Evolutionary conservation across 2,329 filamentous ascomycete genomes (phyloP), one percentile per base, ranked within the genome.

Genomic region (Rutstroemia sp.): DNA sequence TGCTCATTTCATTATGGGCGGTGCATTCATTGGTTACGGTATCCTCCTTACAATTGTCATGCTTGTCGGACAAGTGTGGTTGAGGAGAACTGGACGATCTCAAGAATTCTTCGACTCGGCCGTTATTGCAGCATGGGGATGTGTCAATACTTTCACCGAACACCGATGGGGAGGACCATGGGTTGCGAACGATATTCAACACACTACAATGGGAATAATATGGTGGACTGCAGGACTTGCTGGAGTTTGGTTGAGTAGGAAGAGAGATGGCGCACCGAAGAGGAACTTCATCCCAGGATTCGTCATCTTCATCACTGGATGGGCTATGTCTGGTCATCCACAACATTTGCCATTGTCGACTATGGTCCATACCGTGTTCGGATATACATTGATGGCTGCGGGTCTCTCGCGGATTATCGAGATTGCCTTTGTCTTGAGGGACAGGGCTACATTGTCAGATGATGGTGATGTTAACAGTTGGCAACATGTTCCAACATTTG

Each of bases 1-100:
- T 44, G 94, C 94, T 1, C 94, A 99, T 72, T 99, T 97, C 72
- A 99, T 97, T 72, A 99, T 99, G 94, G 94, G 94, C 46, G 87
- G 88, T 63, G 92, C 92, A 1, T 99, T 99, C 70, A 92, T 99
- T 64, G 94, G 81, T 30, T 99, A 99, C 67, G 94, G 89, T 27
- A 87, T 96, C 54, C 70, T 96, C 39, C 79, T 99, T 62, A 92
- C 89, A 2, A 86, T 97, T 19, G 75, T 96, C 19, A 80, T 97
- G 37, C 76, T 96, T 7, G 90, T 94, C 42, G 94, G 94, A 14
- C 94, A 97, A 72, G 74, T 83, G 34, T 96, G 91, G 90, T 75
- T 99, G 57, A 84, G 83, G 63, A 82, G 86, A 48, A 88, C 86
- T 4, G 91, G 91, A 17, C 83, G 90, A 53, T 95, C 89, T 56